Conservation (phyloP, 805 yeast genomes). For the Kazachstania kunashirensis region DNA sequence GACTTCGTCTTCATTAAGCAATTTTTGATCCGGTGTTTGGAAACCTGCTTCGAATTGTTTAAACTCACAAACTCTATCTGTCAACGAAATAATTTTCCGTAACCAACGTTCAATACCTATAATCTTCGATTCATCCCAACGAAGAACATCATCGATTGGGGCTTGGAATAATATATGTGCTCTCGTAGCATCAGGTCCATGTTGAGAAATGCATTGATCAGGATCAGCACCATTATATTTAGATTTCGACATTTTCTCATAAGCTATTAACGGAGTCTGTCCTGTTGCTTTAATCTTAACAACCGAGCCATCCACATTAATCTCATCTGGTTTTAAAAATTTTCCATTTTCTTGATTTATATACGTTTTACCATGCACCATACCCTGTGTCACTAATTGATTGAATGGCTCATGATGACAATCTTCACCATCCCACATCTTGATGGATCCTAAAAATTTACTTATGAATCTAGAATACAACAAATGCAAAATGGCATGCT, state of each 20-base stretch:
- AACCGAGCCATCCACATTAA: slow-evolving; percentile 29
- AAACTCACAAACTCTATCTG: slow-evolving; percentile 5
- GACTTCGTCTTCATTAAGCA: slow-evolving; percentile 38
- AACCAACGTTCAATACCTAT: slow-evolving; percentile 87
- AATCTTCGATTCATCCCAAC: slow-evolving; percentile 86
- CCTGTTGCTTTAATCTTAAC: slow-evolving; percentile 40
- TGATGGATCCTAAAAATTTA: slow-evolving; percentile 61
- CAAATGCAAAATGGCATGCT: slow-evolving; percentile 90
- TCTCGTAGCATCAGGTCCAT: slow-evolving; percentile 91
- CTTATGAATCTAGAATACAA: slow-evolving; percentile 79
- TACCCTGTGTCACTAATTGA: slow-evolving; percentile 83
- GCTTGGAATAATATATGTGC: slow-evolving; percentile 92
- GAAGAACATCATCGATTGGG: slow-evolving; percentile 68
- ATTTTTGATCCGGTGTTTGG: slow-evolving; percentile 9
- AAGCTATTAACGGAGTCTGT: slow-evolving; percentile 43
- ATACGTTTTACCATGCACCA: slow-evolving; percentile 91
- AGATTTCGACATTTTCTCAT: slow-evolving; percentile 94
- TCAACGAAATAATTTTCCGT: slow-evolving; percentile 37
- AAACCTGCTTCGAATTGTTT: slow-evolving; percentile 5
- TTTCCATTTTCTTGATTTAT: slow-evolving; percentile 61
- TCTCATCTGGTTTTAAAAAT: slow-evolving; percentile 64
- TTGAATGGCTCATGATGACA: slow-evolving; percentile 70
- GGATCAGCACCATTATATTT: slow-evolving; percentile 95
- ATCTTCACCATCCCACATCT: slow-evolving; percentile 50
- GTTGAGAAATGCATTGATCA: slow-evolving; percentile 52